Percentiles rank a stretch among this genome's conserved stretches.
Evolutionary conservation across 257 asterid species (phyloP).

Genomic region (Handroanthus guayacan): DNA sequence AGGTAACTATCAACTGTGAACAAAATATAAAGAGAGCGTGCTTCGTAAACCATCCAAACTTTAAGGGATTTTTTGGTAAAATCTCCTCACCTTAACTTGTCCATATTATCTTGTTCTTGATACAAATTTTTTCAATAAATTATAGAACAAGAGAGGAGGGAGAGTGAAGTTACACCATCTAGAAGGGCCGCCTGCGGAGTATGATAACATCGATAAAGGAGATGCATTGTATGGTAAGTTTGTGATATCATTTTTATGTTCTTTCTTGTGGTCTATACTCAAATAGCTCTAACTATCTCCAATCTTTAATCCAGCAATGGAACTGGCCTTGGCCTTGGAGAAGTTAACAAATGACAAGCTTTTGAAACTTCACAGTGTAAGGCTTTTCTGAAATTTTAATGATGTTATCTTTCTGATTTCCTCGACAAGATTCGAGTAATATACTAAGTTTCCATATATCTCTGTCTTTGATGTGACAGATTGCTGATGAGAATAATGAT

Average conservation of each 20-base stretch:
- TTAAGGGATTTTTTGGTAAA: not conserved
- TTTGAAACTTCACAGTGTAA: slow-evolving; percentile 61
- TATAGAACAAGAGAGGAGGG: slow-evolving; percentile 86
- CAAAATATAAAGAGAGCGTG: too few species aligned
- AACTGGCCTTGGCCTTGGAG: slow-evolving; percentile 74
- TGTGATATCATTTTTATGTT: not conserved
- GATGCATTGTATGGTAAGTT: slow-evolving; percentile 77
- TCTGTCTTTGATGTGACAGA: slow-evolving; percentile 42
- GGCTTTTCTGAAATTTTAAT: slow-evolving; percentile 27
- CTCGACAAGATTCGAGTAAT: not conserved
- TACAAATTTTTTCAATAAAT: not conserved
- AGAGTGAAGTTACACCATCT: slow-evolving; percentile 68
- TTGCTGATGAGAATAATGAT: slow-evolving; percentile 58
- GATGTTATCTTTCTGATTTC: too few species aligned
- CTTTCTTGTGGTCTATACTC: not conserved
- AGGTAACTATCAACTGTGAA: slow-evolving; percentile 48
- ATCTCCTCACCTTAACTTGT: not conserved
- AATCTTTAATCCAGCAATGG: slow-evolving; percentile 72
- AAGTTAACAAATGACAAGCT: slow-evolving; percentile 72
- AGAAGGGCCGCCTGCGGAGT: slow-evolving; percentile 64
- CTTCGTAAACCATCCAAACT: too few species aligned
- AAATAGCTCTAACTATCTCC: not conserved
- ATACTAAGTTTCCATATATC: not conserved
- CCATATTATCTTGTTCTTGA: not conserved
- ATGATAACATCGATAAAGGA: slow-evolving; percentile 80